Evolutionary conservation across 257 asterid species (phyloP), one percentile per base, ranked within the genome.

Genomic region (Lithospermum erythrorhizon): DNA sequence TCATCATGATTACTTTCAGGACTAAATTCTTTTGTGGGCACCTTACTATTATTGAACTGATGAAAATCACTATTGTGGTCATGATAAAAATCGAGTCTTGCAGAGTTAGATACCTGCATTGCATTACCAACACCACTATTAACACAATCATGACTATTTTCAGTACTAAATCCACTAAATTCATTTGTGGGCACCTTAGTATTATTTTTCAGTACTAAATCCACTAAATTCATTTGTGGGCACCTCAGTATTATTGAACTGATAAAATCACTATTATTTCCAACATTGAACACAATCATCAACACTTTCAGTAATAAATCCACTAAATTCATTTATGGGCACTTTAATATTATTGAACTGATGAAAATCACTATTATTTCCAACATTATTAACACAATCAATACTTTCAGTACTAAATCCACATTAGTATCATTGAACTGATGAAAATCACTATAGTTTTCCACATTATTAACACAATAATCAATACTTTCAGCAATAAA

Each of bases 81-180:
- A 52, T 81, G 94, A 51, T 75, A 79, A 60, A 82, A 82, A 65
- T 88, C 89, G 30, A 78, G 83, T 68, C 80, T 83, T 18, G 63
- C 22, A 15, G 72, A 57, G 45, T 62, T 63, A 8, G 59, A 56
- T 59, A 19, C 71, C 76, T 21, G 84, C 79, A 4, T 19, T 56
- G 75, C 79, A 59, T 63, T 3, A n/a, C n/a, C n/a, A 3, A 27
- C 32, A 27, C 6, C 32, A 27, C 32, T 72, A 13, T 32, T 66
- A 57, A 8, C 45, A 35, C 11, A 35, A 35, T 35, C 45, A 35
- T 35, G 13, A 7, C 9, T 35, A 35, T 10, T 9, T 30, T 21
- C 62, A 32, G 30, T 49, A 58, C n/a, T 29, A 62, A 51, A 27
- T 62, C 63, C 59, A 65, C 17, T 49, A 55, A 52, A 14, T 30